Conservation (phyloP, 192 early-diverging fungal genomes). For the Phycomyces nitens region DNA sequence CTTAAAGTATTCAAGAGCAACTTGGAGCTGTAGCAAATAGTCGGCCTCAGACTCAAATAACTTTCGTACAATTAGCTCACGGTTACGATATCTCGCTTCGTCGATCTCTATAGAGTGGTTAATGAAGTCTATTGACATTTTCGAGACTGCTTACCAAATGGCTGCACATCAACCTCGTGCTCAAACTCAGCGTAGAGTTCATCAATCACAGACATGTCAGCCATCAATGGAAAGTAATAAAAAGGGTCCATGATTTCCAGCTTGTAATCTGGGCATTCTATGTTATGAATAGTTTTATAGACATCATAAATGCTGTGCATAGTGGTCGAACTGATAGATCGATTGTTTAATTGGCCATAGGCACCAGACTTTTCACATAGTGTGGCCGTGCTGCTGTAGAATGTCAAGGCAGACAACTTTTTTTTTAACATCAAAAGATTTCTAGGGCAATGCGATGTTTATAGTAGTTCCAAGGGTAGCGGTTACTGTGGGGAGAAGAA, state of each 20-base stretch:
- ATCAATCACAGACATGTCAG: slow-evolving; percentile 1
- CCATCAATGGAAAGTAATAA: neutral
- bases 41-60: slow-evolving; percentile 10
- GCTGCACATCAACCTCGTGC: neutral
- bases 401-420: neutral
- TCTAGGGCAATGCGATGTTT: too few species aligned
- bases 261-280: neutral
- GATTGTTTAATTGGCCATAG: neutral
- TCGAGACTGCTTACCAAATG: neutral
- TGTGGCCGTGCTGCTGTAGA: neutral
- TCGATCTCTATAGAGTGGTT: neutral
- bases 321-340: neutral
- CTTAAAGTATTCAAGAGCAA: neutral
- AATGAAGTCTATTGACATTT: too few species aligned
- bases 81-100: slow-evolving; percentile 6
- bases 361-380: neutral
- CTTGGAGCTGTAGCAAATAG: slow-evolving; percentile 8
- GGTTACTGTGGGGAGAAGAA: too few species aligned
- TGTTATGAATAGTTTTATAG: neutral
- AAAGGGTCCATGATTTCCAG: neutral
- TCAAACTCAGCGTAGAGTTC: neutral
- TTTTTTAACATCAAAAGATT: neutral
- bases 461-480: too few species aligned
- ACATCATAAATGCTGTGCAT: neutral
- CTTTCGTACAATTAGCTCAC: slow-evolving; percentile 5